phyloP scores from a whole-genome alignment of 1,284 basidiomycete species.

The Tranzscheliella williamsii region DNA sequence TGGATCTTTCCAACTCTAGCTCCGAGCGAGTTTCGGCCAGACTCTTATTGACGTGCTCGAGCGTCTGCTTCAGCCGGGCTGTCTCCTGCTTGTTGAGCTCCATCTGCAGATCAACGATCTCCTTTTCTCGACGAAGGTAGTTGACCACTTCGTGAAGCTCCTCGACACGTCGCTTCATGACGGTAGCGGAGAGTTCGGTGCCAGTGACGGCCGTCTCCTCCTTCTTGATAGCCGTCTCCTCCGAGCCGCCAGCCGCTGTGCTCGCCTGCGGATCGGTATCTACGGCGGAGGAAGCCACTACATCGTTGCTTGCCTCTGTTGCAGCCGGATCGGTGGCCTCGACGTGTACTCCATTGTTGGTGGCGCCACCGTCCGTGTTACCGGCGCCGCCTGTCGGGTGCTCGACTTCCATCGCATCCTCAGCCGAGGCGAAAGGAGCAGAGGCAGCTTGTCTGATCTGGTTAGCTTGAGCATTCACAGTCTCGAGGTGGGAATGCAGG shows the following conservation, averaged over 20 bases:
- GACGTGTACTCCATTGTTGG: constrained; percentile 66
- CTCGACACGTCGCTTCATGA: constrained; percentile 34
- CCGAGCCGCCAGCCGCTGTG: background rate
- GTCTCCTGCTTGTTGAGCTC: constrained; percentile 84
- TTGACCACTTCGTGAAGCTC: constrained; percentile 75
- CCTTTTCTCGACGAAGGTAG: constrained; percentile 84
- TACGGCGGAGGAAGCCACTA: background rate
- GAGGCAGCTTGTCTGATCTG: constrained; percentile 68
- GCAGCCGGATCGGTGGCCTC: background rate
- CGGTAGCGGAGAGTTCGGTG: constrained; percentile 20
- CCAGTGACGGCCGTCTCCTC: constrained; percentile 2
- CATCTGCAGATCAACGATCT: constrained; percentile 82
- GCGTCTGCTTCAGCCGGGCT: constrained; percentile 73
- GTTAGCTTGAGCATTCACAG: constrained; percentile 78
- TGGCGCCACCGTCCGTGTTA: constrained; percentile 57
- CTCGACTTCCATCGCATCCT: constrained; percentile 34
- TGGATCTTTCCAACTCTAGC: constrained; percentile 42
- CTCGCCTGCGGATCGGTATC: background rate
- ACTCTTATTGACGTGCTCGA: constrained; percentile 73
- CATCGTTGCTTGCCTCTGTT: background rate
- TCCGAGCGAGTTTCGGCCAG: constrained; percentile 71
- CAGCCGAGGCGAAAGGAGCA: constrained; percentile 48
- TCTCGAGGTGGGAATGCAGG: constrained; percentile 81
- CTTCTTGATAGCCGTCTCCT: constrained; percentile 6
- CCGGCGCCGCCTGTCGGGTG: constrained; percentile 20